Evolutionary conservation across 371 early-diverging fungal species (phyloP).

Genomic region (Mucor saturninus): DNA sequence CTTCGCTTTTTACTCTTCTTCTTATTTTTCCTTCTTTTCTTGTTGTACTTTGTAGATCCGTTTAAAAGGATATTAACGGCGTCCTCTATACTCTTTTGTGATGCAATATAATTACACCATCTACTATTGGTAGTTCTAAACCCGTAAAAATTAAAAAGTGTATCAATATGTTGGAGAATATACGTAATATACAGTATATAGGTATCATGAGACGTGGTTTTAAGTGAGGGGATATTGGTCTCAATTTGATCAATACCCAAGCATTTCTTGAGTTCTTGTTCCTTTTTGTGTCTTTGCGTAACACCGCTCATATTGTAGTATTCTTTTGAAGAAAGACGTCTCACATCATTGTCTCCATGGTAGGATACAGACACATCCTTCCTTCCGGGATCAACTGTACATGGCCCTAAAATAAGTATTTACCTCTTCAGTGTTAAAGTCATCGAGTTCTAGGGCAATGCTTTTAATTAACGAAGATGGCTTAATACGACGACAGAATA

Average conservation of each 20-base stretch:
- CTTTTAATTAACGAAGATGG: no score
- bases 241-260: background rate
- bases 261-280: background rate
- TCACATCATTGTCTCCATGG: slow-evolving; percentile 1
- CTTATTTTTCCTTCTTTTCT: no score
- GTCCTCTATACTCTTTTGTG: background rate
- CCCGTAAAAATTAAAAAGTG: background rate
- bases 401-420: slow-evolving; percentile 11
- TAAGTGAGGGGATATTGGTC: background rate
- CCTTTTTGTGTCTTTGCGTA: background rate
- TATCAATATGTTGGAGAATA: background rate
- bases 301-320: background rate
- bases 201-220: background rate
- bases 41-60: background rate
- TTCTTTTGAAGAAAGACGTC: background rate
- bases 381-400: slow-evolving; percentile 7
- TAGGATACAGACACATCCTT: slow-evolving; percentile 1
- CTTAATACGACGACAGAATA: background rate
- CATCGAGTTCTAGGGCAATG: background rate
- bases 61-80: background rate
- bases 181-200: background rate
- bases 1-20: no score
- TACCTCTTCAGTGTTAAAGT: slow-evolving; percentile 2
- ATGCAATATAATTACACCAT: background rate
- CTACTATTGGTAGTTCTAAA: background rate